Conservation (phyloP, 1,284 basidiomycete genomes). For the Marasmius fiardii region DNA sequence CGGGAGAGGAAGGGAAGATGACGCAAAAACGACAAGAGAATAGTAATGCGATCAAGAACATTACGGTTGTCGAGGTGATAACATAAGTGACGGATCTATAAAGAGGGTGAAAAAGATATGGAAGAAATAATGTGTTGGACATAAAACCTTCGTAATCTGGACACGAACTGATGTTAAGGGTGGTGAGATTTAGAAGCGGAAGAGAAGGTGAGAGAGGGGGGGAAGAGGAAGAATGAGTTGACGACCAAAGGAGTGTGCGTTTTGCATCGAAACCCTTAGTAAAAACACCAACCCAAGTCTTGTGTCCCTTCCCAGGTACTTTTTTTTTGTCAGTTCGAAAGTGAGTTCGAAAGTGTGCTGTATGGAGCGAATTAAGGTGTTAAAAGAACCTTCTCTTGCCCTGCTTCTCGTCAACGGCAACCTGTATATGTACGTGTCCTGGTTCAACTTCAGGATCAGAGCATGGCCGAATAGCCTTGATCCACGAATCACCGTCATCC, state of each 20-base stretch:
- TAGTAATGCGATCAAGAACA: background rate
- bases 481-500: slow-evolving; percentile 76
- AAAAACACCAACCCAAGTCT: background rate
- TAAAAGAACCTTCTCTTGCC: slow-evolving; percentile 71
- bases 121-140: background rate
- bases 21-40: background rate
- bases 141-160: background rate
- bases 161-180: background rate
- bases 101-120: background rate
- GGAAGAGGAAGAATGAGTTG: background rate
- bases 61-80: slow-evolving; percentile 1
- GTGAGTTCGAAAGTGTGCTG: background rate
- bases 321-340: no score
- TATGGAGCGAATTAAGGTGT: slow-evolving; percentile 1
- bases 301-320: background rate
- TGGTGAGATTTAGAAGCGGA: background rate
- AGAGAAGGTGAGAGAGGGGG: background rate
- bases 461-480: slow-evolving; percentile 73
- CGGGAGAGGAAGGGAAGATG: background rate
- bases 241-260: no score
- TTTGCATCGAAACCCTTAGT: no score
- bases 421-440: slow-evolving; percentile 67
- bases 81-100: background rate
- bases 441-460: slow-evolving; percentile 45
- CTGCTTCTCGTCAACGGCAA: slow-evolving; percentile 68